Percentiles rank a stretch among this genome's conserved stretches.
Evolutionary conservation across 2,329 filamentous ascomycete species (phyloP).

Genomic region (Pseudocercospora cruenta): DNA sequence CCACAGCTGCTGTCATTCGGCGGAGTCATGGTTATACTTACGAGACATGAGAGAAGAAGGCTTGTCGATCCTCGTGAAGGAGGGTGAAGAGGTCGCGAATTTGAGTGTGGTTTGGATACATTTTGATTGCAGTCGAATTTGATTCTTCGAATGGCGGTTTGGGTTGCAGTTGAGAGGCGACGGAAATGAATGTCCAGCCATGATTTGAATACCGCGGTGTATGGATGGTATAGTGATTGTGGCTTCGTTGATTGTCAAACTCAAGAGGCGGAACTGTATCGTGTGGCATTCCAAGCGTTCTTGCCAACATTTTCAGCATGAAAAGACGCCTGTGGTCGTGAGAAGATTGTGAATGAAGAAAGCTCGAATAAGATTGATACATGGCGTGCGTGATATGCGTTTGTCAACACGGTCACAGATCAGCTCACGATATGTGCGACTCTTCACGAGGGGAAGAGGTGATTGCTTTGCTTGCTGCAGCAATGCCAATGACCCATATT

Average conservation of each 20-base stretch:
- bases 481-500: too few relatives aligned
- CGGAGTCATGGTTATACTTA: too few relatives aligned
- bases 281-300: too few relatives aligned
- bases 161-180: too few relatives aligned
- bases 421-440: neutral
- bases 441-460: neutral
- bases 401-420: too few relatives aligned
- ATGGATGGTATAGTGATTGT: neutral
- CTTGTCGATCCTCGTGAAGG: conserved; percentile 12
- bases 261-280: neutral
- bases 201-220: too few relatives aligned
- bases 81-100: conserved; percentile 22
- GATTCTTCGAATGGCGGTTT: neutral
- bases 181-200: too few relatives aligned
- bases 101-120: conserved; percentile 10
- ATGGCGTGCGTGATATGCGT: neutral
- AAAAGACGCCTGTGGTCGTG: neutral
- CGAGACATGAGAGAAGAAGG: conserved; percentile 23
- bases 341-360: neutral
- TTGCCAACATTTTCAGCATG: too few relatives aligned
- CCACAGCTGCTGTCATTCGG: too few relatives aligned
- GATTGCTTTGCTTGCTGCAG: too few relatives aligned
- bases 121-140: neutral
- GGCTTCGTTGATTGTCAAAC: neutral
- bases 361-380: too few relatives aligned